Base-by-base conservation (phyloP, 306 rosid species). In the Rosa lucieae region DNA sequence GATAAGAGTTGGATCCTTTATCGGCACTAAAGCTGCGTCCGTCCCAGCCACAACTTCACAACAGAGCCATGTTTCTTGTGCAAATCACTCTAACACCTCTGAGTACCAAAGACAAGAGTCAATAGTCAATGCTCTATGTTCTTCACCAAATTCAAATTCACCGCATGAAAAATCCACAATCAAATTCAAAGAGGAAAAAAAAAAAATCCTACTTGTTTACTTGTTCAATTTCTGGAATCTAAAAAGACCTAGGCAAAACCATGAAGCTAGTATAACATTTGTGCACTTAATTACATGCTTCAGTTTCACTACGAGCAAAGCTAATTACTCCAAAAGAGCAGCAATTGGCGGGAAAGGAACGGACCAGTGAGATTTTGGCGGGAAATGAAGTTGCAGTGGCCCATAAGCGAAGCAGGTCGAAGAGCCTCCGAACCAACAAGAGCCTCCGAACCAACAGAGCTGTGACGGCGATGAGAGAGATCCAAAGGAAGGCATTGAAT, bases 41-140 rank as follows among this genome's bases (percentile, higher is more conserved):
- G 97, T 78, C 97, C 93, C 80, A 93, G 79, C 97, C 98, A 93
- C 73, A 93, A 82, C 91, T 89, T 91, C 82, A 91, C 81, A 76
- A 91, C 81, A 21, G 95, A 75, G 69, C 98, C 97, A 84, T 87
- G 86, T 67, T 76, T 80, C 80, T 86, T 78, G 77, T 93, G 98
- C 8, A 88, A 86, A 82, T 85, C 87, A 59, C 87, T 81, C 75
- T 29, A 93, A 77, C 72, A 89, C 66, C 59, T 91, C 97, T 93
- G 88, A 66, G 80, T 29, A 29, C 32, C 32, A 29, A 47, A 61
- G 17, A 40, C 32, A 29, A 29, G 32, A 29, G 52, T 42, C 58
- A 12, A 20, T 26, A 6, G 43, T 40, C 43, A 40, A 40, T 5
- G 0, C 14, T 55, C 15, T 52, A 68, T 5, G 9, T 4, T 42